Base-by-base conservation (phyloP, 441 rosid genomes). In the Hura crepitans region DNA sequence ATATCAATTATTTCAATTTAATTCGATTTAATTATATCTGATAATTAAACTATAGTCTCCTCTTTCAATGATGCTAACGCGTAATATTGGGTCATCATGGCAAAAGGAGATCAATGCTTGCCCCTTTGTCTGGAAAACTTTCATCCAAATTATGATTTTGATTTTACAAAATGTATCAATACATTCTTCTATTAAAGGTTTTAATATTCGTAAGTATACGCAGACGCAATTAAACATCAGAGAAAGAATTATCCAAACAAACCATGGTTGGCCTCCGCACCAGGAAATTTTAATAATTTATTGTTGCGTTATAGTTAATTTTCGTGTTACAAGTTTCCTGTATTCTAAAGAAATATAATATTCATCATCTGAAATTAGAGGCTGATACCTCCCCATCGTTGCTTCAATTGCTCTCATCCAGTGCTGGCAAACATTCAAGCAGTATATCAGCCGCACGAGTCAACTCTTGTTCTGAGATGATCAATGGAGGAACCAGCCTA, bases 401-500 rank as follows among this genome's bases (percentile, higher is more conserved):
- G 25, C 57, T 67, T 50, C 58, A 74, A 60, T 55, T 73, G 5
- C 58, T 51, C 65, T 51, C 69, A 75, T 83, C 88, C 25, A 89
- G 88, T 0, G 70, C 79, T 10, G 80, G 82, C 28, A 91, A 43
- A 66, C 77, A 77, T 43, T 78, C 72, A 59, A 25, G 62, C 31
- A 89, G 51, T 78, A 87, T 84, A 59, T 85, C 90, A 69, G 81
- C 91, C 5, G 91, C 96, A 69, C 55, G 69, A 37, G 84, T 84
- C 72, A 92, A 73, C 60, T 90, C 95, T 73, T 84, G 84, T 74
- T 82, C 87, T 6, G 90, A 77, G 73, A 92, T 85, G 71, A 87
- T 81, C 87, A 92, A 57, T 11, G 97, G 96, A 49, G 96, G 95
- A 45, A 92, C 90, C 62, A 90, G 71, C 78, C 95, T 87, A 56